Evolutionary conservation across 805 yeast species (phyloP).

Genomic region (Cyberlindnera lachancei): DNA sequence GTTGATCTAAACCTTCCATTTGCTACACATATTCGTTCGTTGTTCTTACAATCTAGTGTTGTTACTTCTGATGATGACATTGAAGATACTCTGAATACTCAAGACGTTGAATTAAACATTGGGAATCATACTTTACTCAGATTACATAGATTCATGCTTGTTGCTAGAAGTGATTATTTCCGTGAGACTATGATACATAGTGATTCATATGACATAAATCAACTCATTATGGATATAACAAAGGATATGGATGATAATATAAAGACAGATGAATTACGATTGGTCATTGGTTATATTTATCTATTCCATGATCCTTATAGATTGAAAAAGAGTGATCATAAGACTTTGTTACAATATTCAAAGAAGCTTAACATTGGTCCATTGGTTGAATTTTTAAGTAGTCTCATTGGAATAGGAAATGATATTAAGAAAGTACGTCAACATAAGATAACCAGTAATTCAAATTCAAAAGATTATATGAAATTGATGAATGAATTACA

Average conservation of each 20-base stretch:
- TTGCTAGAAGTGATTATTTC: constrained; percentile 30
- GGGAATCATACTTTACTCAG: constrained; percentile 8
- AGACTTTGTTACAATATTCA: constrained; percentile 26
- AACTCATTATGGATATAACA: no score
- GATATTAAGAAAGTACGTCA: no score
- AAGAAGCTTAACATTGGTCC: constrained; percentile 27
- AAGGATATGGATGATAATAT: constrained; percentile 21
- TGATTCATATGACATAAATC: no score
- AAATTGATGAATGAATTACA: constrained; percentile 25
- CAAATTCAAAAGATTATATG: constrained; percentile 25
- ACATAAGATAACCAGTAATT: no score
- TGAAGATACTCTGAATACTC: constrained; percentile 9
- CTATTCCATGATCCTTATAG: constrained; percentile 34
- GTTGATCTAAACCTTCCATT: constrained; percentile 66
- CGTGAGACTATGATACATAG: constrained; percentile 19
- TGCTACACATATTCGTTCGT: constrained; percentile 57
- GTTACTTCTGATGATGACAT: no score
- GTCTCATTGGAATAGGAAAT: constrained; percentile 23
- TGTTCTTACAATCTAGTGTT: constrained; percentile 25
- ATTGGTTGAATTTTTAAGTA: constrained; percentile 29
- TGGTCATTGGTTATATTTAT: constrained; percentile 28
- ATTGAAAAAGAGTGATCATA: constrained; percentile 24
- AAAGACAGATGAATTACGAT: constrained; percentile 14
- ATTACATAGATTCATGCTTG: constrained; percentile 36
- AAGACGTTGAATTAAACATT: constrained; percentile 18